phyloP scores from a whole-genome alignment of 176 grass and related monocot species.

The Lolium multiflorum region DNA sequence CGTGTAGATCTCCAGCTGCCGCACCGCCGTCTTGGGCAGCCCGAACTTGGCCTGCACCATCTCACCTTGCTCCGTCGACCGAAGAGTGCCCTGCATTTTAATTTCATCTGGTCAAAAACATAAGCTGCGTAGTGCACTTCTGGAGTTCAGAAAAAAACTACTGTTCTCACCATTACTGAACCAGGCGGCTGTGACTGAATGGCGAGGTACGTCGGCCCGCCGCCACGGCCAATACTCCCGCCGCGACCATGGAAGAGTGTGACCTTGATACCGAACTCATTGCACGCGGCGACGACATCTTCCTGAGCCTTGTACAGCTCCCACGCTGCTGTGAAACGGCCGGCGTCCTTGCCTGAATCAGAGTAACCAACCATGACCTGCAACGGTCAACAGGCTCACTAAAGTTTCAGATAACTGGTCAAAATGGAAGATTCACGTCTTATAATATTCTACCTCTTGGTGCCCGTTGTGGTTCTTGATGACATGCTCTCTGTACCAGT shows the following conservation, averaged over 20 bases:
- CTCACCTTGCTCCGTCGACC: slow-evolving; percentile 96
- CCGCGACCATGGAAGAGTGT: slow-evolving; percentile 96
- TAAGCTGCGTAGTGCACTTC: too few species aligned
- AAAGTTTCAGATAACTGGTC: not conserved
- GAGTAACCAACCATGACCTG: slow-evolving; percentile 99
- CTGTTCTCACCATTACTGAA: slow-evolving; percentile 69
- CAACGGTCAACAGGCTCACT: not conserved
- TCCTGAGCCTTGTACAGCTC: slow-evolving; percentile 96
- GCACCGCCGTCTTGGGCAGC: slow-evolving; percentile 74
- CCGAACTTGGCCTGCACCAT: slow-evolving; percentile 99
- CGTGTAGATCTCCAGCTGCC: slow-evolving; percentile 92
- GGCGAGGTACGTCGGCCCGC: slow-evolving; percentile 90
- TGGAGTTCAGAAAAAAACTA: not conserved
- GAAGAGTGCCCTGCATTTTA: slow-evolving; percentile 61
- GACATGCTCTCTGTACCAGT: slow-evolving; percentile 90
- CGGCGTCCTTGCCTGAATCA: slow-evolving; percentile 95
- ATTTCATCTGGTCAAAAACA: not conserved
- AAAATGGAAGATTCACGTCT: not conserved
- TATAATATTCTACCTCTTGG: slow-evolving; percentile 70
- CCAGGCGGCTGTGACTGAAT: slow-evolving; percentile 95
- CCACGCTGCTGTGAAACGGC: slow-evolving; percentile 90
- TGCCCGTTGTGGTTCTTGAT: slow-evolving; percentile 88
- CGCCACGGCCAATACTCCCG: slow-evolving; percentile 91
- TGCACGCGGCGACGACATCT: slow-evolving; percentile 78
- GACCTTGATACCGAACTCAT: slow-evolving; percentile 88